Base-by-base conservation (phyloP, 495 filamentous ascomycete species). In the Neurospora sp. region DNA sequence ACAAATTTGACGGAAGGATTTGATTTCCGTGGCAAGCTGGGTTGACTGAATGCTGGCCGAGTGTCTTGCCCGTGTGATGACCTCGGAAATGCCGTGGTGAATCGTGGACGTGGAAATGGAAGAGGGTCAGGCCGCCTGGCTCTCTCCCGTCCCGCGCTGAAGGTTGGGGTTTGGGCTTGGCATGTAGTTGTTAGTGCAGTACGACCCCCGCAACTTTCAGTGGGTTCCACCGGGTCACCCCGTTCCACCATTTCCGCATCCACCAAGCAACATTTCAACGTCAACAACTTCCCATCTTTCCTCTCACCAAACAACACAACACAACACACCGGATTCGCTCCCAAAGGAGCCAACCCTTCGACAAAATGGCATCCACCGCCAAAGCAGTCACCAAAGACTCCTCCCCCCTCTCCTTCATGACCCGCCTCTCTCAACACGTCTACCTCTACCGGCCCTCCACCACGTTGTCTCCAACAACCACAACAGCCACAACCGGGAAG, bases 371-470 rank as follows among this genome's bases (percentile, higher is more conserved):
- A 0, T 76, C 78, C 41, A 75, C 78, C 69, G 31, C 72, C 71
- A 44, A 10, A 61, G 2, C 35, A 41, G 20, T 27, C 35, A 27
- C 71, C 69, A 22, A 71, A 27, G 53, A 61, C 10, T 10, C 4
- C 2, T 27, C 65, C 8, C 79, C 80, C 8, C 73, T 83, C 20
- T 76, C 74, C 37, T 79, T 78, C 76, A 82, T 85, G 81, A 81
- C 77, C 72, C 76, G 77, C 48, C 40, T 85, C 59, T 81, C 81
- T 20, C 77, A 79, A 2, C 74, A 75, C 40, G 77, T 82, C 65
- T 83, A 79, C 73, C 40, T 80, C 72, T 82, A 84, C 72, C 78
- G 79, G 9, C 84, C 83, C 0, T 18, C 40, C 48, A 40, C 61
- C 42, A 12, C 35, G 3, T 20, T 9, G 0, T 45, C 18, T 45